phyloP scores from a whole-genome alignment of 1,139 yeast genomes.

The Magnusiomyces fungicola region DNA sequence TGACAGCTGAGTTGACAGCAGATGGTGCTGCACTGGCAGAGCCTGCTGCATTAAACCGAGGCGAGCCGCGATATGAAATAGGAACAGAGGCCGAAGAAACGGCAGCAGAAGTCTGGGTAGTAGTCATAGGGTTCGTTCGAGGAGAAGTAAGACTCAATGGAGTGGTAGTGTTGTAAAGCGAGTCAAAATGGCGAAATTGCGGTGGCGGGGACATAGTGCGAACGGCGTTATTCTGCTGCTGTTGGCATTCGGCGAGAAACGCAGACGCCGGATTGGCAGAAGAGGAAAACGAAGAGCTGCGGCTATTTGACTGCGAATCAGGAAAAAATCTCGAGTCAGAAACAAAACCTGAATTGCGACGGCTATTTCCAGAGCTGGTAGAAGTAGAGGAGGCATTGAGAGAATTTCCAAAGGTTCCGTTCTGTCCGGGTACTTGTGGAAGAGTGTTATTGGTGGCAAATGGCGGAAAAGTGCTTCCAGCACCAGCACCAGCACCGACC shows the following conservation, averaged over 20 bases:
- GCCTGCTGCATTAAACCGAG: background rate
- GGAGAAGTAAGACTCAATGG: too few relatives aligned
- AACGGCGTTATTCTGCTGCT: background rate
- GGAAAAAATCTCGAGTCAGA: background rate
- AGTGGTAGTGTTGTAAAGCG: too few relatives aligned
- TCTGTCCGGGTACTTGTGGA: background rate
- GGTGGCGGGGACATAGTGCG: background rate
- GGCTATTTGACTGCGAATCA: too few relatives aligned
- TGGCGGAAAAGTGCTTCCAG: too few relatives aligned
- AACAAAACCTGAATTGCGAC: background rate
- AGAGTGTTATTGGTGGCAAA: too few relatives aligned
- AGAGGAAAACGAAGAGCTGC: background rate
- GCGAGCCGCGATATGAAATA: background rate
- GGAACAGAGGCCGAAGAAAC: background rate
- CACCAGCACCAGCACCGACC: too few relatives aligned
- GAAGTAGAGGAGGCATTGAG: background rate
- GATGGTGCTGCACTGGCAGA: background rate
- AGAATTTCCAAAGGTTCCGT: background rate
- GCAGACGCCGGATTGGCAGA: background rate
- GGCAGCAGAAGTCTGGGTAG: background rate
- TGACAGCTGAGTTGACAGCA: background rate
- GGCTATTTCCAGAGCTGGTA: background rate
- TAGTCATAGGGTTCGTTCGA: background rate
- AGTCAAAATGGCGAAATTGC: too few relatives aligned
- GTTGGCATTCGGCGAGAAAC: background rate